Conservation (phyloP, 768 basidiomycete species). For the Phallus indusiatus region DNA sequence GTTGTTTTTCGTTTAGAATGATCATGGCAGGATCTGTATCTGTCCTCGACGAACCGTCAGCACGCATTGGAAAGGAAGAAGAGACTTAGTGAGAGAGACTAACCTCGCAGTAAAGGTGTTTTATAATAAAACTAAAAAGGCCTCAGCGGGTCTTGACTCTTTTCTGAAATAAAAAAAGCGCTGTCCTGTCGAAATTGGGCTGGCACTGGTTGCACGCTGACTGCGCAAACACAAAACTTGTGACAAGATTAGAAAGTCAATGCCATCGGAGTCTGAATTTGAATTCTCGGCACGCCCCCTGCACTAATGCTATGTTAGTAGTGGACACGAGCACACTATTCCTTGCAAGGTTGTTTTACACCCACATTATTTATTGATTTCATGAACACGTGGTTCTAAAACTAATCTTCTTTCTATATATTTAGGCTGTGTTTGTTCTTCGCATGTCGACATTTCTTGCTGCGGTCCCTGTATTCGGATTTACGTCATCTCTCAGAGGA, state of each 20-base stretch:
- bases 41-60: not conserved
- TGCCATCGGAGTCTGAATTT: not conserved
- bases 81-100: not conserved
- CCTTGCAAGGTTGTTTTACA: not conserved
- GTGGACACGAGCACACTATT: conserved; percentile 1
- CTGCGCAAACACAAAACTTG: too few relatives aligned
- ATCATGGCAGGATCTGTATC: conserved; percentile 5
- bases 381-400: not conserved
- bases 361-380: not conserved
- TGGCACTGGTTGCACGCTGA: too few relatives aligned
- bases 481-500: conserved; percentile 28
- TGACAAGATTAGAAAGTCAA: not conserved
- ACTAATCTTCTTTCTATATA: not conserved
- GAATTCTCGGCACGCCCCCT: not conserved
- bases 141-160: not conserved
- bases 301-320: not conserved
- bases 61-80: not conserved
- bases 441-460: conserved; percentile 49
- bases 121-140: not conserved
- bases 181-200: not conserved
- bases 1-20: conserved; percentile 9
- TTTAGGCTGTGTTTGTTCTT: conserved; percentile 44
- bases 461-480: conserved; percentile 50
- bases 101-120: not conserved
- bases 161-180: not conserved